Conservation (phyloP, 768 basidiomycete species). For the Termitomyces sp. region DNA sequence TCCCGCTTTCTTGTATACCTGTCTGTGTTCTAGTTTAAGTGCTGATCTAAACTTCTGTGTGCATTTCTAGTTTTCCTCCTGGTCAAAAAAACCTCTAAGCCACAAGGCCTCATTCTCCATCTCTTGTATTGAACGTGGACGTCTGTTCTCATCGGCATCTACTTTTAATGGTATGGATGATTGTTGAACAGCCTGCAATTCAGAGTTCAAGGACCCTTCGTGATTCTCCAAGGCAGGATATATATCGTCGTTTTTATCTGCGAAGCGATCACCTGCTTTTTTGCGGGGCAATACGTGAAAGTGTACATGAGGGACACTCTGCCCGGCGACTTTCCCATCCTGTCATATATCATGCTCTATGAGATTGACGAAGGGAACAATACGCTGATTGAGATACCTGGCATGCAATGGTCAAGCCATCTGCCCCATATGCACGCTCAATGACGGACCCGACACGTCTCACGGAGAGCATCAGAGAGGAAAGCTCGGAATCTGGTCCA, state of each 20-base stretch:
- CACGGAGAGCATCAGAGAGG: conserved; percentile 78
- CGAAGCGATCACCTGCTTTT: conserved; percentile 64
- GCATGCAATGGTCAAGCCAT: conserved; percentile 84
- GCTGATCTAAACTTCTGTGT: not conserved
- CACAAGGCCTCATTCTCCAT: conserved; percentile 81
- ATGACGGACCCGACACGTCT: conserved; percentile 78
- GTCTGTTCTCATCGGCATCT: conserved; percentile 68
- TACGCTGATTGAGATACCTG: conserved; percentile 52
- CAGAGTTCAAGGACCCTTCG: conserved; percentile 48
- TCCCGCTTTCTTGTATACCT: not conserved
- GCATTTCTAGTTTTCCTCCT: conserved; percentile 13
- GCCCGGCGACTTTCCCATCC: conserved; percentile 87
- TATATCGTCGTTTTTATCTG: conserved; percentile 63
- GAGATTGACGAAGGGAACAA: not conserved
- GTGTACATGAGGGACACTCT: conserved; percentile 89
- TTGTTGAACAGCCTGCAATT: conserved; percentile 33
- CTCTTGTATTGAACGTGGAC: conserved; percentile 62
- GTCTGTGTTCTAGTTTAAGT: not conserved
- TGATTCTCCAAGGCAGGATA: conserved; percentile 76
- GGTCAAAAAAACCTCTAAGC: conserved; percentile 56
- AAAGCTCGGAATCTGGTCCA: conserved; percentile 56
- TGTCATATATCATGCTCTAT: conserved; percentile 25
- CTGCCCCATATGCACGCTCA: conserved; percentile 78
- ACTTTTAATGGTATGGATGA: conserved; percentile 44
- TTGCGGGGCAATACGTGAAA: conserved; percentile 90